These are phyloP conservation scores for Aspergillus uvarum DNA, from an alignment of 2,329 filamentous ascomycete genomes.

Conservation along the genomic window DNA sequence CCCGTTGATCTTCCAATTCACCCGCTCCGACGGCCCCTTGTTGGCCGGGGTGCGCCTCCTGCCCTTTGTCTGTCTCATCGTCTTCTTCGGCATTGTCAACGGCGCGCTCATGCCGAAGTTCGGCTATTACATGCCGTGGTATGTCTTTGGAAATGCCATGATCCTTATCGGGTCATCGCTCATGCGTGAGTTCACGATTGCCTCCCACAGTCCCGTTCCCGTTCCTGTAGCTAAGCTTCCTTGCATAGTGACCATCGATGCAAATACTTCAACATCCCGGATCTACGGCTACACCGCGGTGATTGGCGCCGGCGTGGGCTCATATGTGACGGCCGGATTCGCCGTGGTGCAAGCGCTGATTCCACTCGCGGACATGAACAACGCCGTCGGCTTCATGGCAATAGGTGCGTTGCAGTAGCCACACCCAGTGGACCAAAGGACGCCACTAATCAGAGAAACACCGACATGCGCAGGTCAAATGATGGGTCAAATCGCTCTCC, in stretches of 20 bases:
- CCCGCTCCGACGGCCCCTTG: slow-evolving; percentile 39
- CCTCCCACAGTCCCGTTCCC: no score
- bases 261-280: slow-evolving; percentile 15
- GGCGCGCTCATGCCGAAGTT: slow-evolving; percentile 20
- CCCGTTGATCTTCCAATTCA: slow-evolving; percentile 57
- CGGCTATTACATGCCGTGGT: slow-evolving; percentile 23
- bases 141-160: slow-evolving; percentile 23
- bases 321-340: slow-evolving; percentile 21
- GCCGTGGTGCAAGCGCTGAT: slow-evolving; percentile 20
- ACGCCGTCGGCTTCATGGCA: not conserved
- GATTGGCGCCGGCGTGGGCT: slow-evolving; percentile 23
- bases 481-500: no score
- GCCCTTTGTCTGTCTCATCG: slow-evolving; percentile 25
- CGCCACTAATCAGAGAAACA: no score
- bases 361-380: not conserved
- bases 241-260: slow-evolving; percentile 12
- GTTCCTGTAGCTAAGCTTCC: not conserved
- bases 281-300: slow-evolving; percentile 30
- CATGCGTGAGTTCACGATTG: slow-evolving; percentile 7
- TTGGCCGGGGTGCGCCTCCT: slow-evolving; percentile 31
- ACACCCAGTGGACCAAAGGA: no score
- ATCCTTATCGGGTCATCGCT: slow-evolving; percentile 23
- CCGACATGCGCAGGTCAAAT: no score
- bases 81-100: slow-evolving; percentile 20
- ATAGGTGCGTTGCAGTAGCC: not conserved